phyloP scores from a whole-genome alignment of 805 yeast genomes.

The Candida lessepsii region DNA sequence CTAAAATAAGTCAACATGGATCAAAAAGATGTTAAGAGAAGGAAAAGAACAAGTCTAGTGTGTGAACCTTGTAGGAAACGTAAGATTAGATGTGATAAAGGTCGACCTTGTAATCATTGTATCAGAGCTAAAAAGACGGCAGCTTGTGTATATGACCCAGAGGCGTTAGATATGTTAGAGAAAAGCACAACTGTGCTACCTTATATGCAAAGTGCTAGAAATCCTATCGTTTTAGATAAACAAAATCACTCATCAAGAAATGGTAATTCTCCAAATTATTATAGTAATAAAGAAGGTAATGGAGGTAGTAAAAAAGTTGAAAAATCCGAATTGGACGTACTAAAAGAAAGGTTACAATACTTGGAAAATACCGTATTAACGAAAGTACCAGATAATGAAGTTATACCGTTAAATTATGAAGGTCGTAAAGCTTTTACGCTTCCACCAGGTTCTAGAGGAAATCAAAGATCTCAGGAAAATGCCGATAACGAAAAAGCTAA shows the following conservation, averaged over 20 bases:
- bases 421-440: too few relatives aligned
- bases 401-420: slow-evolving; percentile 7
- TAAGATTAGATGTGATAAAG: slow-evolving; percentile 36
- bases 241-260: too few relatives aligned
- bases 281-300: too few relatives aligned
- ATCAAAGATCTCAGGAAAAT: too few relatives aligned
- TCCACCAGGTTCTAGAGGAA: not conserved
- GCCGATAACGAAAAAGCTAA: too few relatives aligned
- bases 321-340: slow-evolving; percentile 17
- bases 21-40: slow-evolving; percentile 13
- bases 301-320: not conserved
- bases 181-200: slow-evolving; percentile 6
- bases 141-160: slow-evolving; percentile 15
- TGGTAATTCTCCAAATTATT: too few relatives aligned
- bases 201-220: slow-evolving; percentile 14
- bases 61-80: slow-evolving; percentile 34
- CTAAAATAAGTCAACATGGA: too few relatives aligned
- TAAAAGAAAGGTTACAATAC: slow-evolving; percentile 20
- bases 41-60: slow-evolving; percentile 40
- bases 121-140: slow-evolving; percentile 22
- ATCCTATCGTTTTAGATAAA: slow-evolving; percentile 11
- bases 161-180: slow-evolving; percentile 8
- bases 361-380: slow-evolving; percentile 14
- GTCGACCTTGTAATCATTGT: slow-evolving; percentile 36
- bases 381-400: slow-evolving; percentile 3